Conservation (phyloP, 1,139 yeast genomes). For the Debaryomycetaceae sp. region DNA sequence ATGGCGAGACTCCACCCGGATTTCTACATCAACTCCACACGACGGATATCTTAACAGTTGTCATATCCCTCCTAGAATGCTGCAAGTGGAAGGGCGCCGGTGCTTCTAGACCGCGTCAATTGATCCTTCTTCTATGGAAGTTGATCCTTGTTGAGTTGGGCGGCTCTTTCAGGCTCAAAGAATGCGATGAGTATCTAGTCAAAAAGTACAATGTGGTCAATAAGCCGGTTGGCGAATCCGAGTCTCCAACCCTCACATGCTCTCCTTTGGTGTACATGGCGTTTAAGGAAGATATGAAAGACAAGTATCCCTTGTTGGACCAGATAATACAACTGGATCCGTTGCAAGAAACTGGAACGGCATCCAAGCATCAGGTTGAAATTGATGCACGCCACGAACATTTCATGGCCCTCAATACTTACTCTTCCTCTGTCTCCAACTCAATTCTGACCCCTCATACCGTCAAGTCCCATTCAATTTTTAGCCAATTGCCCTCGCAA, state of each 20-base stretch:
- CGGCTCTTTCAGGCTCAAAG: slow-evolving; percentile 25
- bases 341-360: not conserved
- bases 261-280: slow-evolving; percentile 76
- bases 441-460: slow-evolving; percentile 53
- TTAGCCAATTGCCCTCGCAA: slow-evolving; percentile 50
- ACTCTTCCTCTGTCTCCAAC: slow-evolving; percentile 45
- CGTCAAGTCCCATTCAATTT: slow-evolving; percentile 40
- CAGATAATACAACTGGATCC: not conserved
- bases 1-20: slow-evolving; percentile 6
- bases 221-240: slow-evolving; percentile 11
- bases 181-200: slow-evolving; percentile 42
- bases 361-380: slow-evolving; percentile 9
- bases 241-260: slow-evolving; percentile 27
- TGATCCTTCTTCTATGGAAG: slow-evolving; percentile 48
- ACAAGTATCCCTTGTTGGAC: slow-evolving; percentile 49
- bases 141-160: slow-evolving; percentile 60
- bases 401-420: slow-evolving; percentile 31
- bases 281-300: slow-evolving; percentile 60
- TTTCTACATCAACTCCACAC: slow-evolving; percentile 14
- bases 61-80: slow-evolving; percentile 46
- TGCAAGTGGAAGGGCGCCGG: slow-evolving; percentile 50
- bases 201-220: slow-evolving; percentile 31
- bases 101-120: slow-evolving; percentile 32
- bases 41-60: slow-evolving; percentile 27
- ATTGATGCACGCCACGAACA: slow-evolving; percentile 14